Evolutionary conservation across 1,139 yeast genomes (phyloP), one percentile per base, ranked within the genome.

Genomic region (Meyerozyma athensensis): DNA sequence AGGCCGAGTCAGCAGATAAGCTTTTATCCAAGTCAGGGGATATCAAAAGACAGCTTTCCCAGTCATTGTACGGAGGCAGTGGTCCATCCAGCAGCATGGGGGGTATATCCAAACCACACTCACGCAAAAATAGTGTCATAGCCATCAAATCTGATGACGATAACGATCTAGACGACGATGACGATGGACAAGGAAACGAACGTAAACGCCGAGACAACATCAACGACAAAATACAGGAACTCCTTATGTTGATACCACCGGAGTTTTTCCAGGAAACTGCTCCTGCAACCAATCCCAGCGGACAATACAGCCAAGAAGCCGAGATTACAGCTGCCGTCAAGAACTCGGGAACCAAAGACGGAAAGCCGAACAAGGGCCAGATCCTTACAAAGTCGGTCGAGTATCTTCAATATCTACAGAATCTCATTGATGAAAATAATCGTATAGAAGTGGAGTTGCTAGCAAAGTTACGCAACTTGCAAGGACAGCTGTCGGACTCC

Each of bases 281-380:
- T 10, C 40, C 22, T 31, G 33, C 9, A 42, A 39, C 26, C 13
- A 18, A 5, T 14, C 10, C 20, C 2, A 20, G 32, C 10, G 12
- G 12, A 5, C 19, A 16, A 13, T 8, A 42, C 22, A 44, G 44
- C 31, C 52, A 49, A 33, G 53, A 49, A 12, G 50, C 50, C 4
- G 61, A 64, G 19, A 52, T 54, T 16, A 53, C 56, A 4, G 58
- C 60, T 2, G 63, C 64, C 0, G 53, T 74, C 36, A 72, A 72
- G 48, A 74, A 76, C 17, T 69, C 81, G 10, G 86, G 89, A 3
- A 78, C 89, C 3, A 85, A 84, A 46, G 96, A 86, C 52, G 96
- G 95, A 4, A 83, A 83, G 49, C 97, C 97, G 1, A 89, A 89
- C 54, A 90, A 90, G 63, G 97, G 97, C 2, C 95, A 89, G 49